Percentiles rank a stretch among this genome's conserved stretches.
phyloP scores from a whole-genome alignment of 768 basidiomycete species.

The Boletus rubescentipes region DNA sequence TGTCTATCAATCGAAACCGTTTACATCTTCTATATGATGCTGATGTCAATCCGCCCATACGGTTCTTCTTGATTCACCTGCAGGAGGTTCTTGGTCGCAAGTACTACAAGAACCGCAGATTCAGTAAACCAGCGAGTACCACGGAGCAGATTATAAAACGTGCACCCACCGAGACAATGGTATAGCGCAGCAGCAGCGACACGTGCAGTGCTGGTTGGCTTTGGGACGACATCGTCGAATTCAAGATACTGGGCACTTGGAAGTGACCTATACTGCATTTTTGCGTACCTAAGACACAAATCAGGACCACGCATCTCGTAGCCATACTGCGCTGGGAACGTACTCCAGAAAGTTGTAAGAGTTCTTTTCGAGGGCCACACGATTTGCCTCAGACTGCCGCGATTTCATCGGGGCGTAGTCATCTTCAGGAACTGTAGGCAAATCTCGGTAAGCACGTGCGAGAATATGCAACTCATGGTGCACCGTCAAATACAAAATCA shows the following conservation, averaged over 20 bases:
- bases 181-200: slow-evolving; percentile 84
- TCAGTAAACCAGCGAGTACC: neutral
- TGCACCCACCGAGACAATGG: slow-evolving; percentile 71
- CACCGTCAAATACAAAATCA: slow-evolving; percentile 70
- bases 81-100: slow-evolving; percentile 74
- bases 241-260: slow-evolving; percentile 48
- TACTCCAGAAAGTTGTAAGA: slow-evolving; percentile 82
- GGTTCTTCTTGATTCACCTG: slow-evolving; percentile 57
- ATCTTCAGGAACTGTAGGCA: slow-evolving; percentile 29
- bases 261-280: slow-evolving; percentile 68
- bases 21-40: slow-evolving; percentile 31
- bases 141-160: neutral
- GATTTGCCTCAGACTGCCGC: slow-evolving; percentile 55
- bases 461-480: slow-evolving; percentile 11
- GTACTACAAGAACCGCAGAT: slow-evolving; percentile 43
- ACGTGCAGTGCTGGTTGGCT: slow-evolving; percentile 63
- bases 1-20: neutral
- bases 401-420: slow-evolving; percentile 37
- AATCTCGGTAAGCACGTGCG: slow-evolving; percentile 12
- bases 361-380: slow-evolving; percentile 66
- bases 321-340: slow-evolving; percentile 18
- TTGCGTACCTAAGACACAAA: slow-evolving; percentile 57
- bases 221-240: slow-evolving; percentile 69
- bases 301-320: slow-evolving; percentile 11
- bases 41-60: slow-evolving; percentile 53